These are phyloP conservation scores for Rhizomucor miehei DNA, from an alignment of 371 early-diverging fungal species.

Conservation along the genomic window DNA sequence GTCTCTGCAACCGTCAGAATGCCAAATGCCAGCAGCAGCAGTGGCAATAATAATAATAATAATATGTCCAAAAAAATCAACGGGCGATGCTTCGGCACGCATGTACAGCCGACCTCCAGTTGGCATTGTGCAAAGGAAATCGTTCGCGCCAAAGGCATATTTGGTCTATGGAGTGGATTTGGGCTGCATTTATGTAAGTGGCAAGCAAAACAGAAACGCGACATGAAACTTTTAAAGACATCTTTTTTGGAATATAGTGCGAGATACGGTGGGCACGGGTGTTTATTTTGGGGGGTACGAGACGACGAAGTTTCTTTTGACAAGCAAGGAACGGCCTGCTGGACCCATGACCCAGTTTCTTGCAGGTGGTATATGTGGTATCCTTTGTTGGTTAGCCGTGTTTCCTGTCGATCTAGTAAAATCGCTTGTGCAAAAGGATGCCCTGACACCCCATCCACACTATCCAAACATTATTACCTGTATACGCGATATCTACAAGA, in stretches of 20 bases:
- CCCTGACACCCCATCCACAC: conserved; percentile 41
- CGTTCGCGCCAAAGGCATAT: conserved; percentile 45
- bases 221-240: neutral
- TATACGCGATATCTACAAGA: conserved; percentile 50
- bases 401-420: conserved; percentile 83
- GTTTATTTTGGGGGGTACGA: conserved; percentile 83
- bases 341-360: conserved; percentile 71
- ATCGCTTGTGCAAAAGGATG: conserved; percentile 74
- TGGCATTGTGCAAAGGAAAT: conserved; percentile 60
- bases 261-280: conserved; percentile 75
- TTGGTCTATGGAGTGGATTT: conserved; percentile 52
- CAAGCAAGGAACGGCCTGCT: conserved; percentile 37
- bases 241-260: conserved; percentile 17
- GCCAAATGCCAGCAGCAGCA: conserved; percentile 5
- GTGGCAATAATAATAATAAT: conserved; percentile 4
- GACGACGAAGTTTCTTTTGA: conserved; percentile 63
- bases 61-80: neutral
- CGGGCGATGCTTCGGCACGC: neutral
- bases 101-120: conserved; percentile 37
- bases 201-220: neutral
- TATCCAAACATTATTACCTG: conserved; percentile 53
- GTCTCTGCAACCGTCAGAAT: conserved; percentile 5
- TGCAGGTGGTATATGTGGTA: conserved; percentile 80
- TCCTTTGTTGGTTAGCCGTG: conserved; percentile 76
- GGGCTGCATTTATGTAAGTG: conserved; percentile 44